These are phyloP conservation scores for Tolypocladium amazonense DNA, from an alignment of 2,329 filamentous ascomycete species.

Conservation along the genomic window DNA sequence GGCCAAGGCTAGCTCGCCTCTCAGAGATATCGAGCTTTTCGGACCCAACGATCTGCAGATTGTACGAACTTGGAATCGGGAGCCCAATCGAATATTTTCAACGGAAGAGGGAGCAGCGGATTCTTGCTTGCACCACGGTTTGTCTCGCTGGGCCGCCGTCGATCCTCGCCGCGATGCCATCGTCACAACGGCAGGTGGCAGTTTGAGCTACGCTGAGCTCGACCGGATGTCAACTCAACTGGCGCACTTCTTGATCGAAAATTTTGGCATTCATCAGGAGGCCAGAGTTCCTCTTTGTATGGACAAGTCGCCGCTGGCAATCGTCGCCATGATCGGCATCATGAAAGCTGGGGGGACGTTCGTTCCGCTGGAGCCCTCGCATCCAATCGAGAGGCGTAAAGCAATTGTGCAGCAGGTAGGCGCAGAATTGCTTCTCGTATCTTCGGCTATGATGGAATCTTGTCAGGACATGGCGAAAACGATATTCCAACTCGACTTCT, in stretches of 20 bases:
- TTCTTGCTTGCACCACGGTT: background rate
- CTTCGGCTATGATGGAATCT: background rate
- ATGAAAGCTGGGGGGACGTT: conserved; percentile 15
- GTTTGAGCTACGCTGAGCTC: conserved; percentile 3
- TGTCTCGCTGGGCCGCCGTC: background rate
- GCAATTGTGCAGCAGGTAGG: conserved; percentile 5
- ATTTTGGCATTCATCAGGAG: background rate
- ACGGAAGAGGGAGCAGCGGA: background rate
- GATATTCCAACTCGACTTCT: background rate
- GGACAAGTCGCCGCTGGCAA: conserved; percentile 8
- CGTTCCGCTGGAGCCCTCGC: conserved; percentile 14
- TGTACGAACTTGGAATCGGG: background rate
- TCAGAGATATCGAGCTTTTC: conserved; percentile 10
- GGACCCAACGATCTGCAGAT: background rate
- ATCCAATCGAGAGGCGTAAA: conserved; percentile 5
- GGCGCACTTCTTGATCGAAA: background rate
- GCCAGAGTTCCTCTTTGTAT: conserved; percentile 2
- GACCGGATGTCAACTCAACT: conserved; percentile 1
- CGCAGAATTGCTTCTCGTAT: conserved; percentile 3
- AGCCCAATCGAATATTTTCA: background rate
- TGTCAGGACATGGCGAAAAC: background rate
- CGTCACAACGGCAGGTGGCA: background rate
- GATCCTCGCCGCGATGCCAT: background rate
- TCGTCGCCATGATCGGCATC: conserved; percentile 12
- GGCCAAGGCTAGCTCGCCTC: conserved; percentile 10